A percentile compares a stretch with the other conserved stretches of the same genome.
Evolutionary conservation across 2,329 filamentous ascomycete species (phyloP).

Genomic region (Penicillium sp.): DNA sequence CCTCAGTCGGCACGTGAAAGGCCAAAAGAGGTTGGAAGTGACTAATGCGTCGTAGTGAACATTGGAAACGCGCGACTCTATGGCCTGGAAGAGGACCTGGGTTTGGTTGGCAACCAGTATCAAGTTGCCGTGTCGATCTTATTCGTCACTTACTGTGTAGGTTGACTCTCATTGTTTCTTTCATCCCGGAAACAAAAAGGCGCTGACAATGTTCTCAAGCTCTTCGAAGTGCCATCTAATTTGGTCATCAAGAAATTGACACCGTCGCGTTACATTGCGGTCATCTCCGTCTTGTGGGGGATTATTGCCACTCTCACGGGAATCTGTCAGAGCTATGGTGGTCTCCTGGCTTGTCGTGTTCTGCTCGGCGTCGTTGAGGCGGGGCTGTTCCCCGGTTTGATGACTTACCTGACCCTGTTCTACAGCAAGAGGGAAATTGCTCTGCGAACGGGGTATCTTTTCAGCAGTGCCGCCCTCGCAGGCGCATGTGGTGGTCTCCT

Average conservation of each 20-base stretch:
- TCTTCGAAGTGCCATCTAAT: conserved; percentile 61
- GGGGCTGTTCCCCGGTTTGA: conserved; percentile 61
- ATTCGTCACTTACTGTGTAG: conserved; percentile 58
- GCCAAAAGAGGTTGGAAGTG: not conserved
- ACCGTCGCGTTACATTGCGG: conserved; percentile 52
- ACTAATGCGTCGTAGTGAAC: conserved; percentile 48
- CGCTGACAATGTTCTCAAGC: conserved; percentile 18
- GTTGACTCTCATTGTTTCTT: conserved; percentile 6
- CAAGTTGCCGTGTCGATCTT: conserved; percentile 62
- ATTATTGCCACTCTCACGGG: conserved; percentile 51
- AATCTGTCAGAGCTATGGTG: conserved; percentile 58
- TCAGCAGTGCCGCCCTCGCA: conserved; percentile 58
- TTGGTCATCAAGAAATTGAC: conserved; percentile 58
- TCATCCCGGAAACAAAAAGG: too few relatives aligned
- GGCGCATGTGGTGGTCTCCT: conserved; percentile 67
- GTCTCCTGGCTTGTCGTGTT: conserved; percentile 62
- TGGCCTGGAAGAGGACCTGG: conserved; percentile 57
- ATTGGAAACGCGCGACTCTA: conserved; percentile 67
- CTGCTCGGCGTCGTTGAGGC: conserved; percentile 65
- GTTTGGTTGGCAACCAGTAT: conserved; percentile 59
- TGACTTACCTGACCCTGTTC: conserved; percentile 68
- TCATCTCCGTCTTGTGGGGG: conserved; percentile 57
- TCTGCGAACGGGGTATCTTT: conserved; percentile 66
- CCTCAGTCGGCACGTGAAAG: too few relatives aligned
- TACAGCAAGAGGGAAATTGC: conserved; percentile 69